Base-by-base conservation (phyloP, 306 rosid species). In the Quillaja saponaria region DNA sequence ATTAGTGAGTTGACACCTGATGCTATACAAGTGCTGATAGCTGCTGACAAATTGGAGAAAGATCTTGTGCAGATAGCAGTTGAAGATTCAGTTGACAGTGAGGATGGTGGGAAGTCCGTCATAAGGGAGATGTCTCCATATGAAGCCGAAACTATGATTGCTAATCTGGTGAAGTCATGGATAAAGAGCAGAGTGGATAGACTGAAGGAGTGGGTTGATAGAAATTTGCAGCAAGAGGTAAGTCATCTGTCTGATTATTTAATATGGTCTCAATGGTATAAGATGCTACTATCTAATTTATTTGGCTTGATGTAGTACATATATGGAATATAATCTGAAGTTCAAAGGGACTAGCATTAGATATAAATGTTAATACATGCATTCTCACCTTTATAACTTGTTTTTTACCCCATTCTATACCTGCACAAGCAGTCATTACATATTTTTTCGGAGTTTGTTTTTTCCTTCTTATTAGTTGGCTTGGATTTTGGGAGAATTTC, bases 1-100 rank as follows among this genome's bases (percentile, higher is more conserved):
- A 61, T 82, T 35, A 73, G 54, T 68, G 96, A 89, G 77, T 67
- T 92, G 81, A 86, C 94, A 14, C 99, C 94, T 3, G 83, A 83
- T 78, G 85, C 89, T 31, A 57, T 89, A 80, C 77, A 81, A 78
- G 94, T 89, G 70, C 73, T 92, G 76, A 69, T 69, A 55, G 92
- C 99, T 49, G 90, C 99, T 13, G 95, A 88, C 80, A 92, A 84
- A 70, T 78, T 92, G 81, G 99, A 92, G 86, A 92, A 85, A 74
- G 92, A 82, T 81, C 89, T 92, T 38, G 99, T 88, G 70, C 96
- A 86, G 85, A 92, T 92, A 67, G 95, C 99, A 18, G 99, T 92
- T 12, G 87, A 73, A 76, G 96, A 88, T 80, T 82, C 90, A 19
- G 96, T 72, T 33, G 95, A 92, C 45, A 89, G 99, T 59, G 99